Evolutionary conservation across 2,329 filamentous ascomycete species (phyloP).

Genomic region (Phaeosphaeria sp.): DNA sequence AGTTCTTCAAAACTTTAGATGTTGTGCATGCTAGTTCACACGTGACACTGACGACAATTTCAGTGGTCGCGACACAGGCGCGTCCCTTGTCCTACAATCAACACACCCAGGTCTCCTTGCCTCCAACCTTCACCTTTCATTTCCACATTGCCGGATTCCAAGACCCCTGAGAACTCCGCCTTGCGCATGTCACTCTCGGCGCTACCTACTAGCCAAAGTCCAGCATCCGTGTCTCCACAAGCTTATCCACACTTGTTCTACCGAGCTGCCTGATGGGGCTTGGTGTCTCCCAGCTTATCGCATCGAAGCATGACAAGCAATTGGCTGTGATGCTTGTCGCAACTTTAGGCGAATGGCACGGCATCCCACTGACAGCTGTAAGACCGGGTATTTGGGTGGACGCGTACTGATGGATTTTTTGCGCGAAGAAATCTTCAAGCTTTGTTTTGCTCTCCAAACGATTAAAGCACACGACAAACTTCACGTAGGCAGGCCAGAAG

Average conservation of each 20-base stretch:
- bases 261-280: slow-evolving; percentile 28
- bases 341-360: not conserved
- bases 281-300: slow-evolving; percentile 17
- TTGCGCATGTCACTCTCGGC: not conserved
- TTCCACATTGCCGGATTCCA: not conserved
- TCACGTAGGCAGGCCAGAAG: not conserved
- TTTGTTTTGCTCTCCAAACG: too few species aligned
- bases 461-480: too few species aligned
- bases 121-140: not conserved
- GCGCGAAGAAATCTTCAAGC: not conserved
- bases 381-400: not conserved
- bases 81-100: not conserved
- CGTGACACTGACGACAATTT: not conserved
- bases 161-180: not conserved
- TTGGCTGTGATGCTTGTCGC: slow-evolving; percentile 27
- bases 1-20: too few species aligned
- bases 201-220: not conserved
- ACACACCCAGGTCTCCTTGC: not conserved
- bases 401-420: not conserved
- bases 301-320: slow-evolving; percentile 25
- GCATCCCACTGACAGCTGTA: not conserved
- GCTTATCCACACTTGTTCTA: not conserved
- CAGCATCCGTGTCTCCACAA: not conserved
- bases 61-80: not conserved
- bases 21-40: not conserved